Evolutionary conservation across 2,329 filamentous ascomycete genomes (phyloP).

Genomic region (Periconia sp.): DNA sequence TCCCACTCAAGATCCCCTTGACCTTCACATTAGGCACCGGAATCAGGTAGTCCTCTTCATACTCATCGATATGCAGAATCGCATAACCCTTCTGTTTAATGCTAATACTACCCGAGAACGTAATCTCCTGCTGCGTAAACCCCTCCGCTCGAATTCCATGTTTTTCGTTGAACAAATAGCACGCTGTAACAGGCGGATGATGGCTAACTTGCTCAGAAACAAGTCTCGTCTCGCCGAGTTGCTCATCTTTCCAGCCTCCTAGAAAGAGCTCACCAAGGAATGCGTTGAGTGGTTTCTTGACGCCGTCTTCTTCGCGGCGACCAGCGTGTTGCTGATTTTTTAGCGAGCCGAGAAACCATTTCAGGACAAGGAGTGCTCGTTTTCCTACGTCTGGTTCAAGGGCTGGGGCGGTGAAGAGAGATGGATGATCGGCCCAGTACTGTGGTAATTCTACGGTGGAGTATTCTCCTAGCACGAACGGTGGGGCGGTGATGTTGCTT

Average conservation of each 20-base stretch:
- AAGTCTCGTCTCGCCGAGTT: slow-evolving; percentile 47
- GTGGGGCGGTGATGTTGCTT: slow-evolving; percentile 54
- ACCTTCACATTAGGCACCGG: slow-evolving; percentile 54
- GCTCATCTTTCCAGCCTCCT: slow-evolving; percentile 37
- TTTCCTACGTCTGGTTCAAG: slow-evolving; percentile 46
- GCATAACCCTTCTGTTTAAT: slow-evolving; percentile 57
- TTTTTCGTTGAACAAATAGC: slow-evolving; percentile 54
- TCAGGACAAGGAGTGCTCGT: slow-evolving; percentile 54
- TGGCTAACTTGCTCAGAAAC: slow-evolving; percentile 55
- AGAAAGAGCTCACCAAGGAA: slow-evolving; percentile 58
- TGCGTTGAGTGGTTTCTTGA: slow-evolving; percentile 60
- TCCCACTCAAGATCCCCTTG: slow-evolving; percentile 51
- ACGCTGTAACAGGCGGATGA: slow-evolving; percentile 55
- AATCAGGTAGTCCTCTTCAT: slow-evolving; percentile 53
- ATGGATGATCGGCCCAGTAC: slow-evolving; percentile 54
- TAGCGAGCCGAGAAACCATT: slow-evolving; percentile 56
- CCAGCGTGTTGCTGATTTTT: slow-evolving; percentile 57
- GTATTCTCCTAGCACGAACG: slow-evolving; percentile 53
- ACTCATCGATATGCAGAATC: slow-evolving; percentile 51
- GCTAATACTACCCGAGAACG: slow-evolving; percentile 52
- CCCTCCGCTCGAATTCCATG: slow-evolving; percentile 52
- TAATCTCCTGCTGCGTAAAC: slow-evolving; percentile 55
- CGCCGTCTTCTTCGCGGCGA: slow-evolving; percentile 48
- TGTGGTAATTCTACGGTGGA: slow-evolving; percentile 55
- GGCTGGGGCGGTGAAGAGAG: slow-evolving; percentile 54